Percentiles rank a stretch among this genome's conserved stretches.
Evolutionary conservation across 78 protist genomes (phyloP).

Genomic region (Paulinella micropora): DNA sequence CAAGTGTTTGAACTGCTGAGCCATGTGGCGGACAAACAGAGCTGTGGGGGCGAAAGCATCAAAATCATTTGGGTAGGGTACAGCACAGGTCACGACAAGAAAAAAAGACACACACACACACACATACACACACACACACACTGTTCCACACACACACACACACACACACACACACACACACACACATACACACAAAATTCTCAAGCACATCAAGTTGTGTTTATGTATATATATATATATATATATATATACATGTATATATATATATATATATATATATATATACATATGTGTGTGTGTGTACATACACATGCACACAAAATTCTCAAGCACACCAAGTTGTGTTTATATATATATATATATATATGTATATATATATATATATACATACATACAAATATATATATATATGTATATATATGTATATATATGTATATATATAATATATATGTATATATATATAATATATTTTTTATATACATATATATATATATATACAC

Average conservation of each 20-base stretch:
- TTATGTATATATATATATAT: neutral
- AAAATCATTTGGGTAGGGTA: too few relatives aligned
- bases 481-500: neutral
- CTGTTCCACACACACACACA: neutral
- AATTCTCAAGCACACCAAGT: neutral
- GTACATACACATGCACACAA: neutral
- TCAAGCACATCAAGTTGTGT: neutral
- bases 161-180: neutral
- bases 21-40: too few relatives aligned
- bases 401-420: neutral
- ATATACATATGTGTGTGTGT: neutral
- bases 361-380: neutral
- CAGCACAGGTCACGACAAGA: too few relatives aligned
- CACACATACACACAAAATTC: neutral
- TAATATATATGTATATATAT: neutral
- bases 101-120: too few relatives aligned
- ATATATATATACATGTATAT: neutral
- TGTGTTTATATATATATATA: neutral
- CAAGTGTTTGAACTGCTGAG: too few relatives aligned
- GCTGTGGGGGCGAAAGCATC: too few relatives aligned
- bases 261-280: neutral
- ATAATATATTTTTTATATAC: neutral
- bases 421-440: neutral
- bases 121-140: too few relatives aligned
- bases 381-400: neutral